Base-by-base conservation (phyloP, 2,329 filamentous ascomycete species). In the Fusarium oligoseptatum region DNA sequence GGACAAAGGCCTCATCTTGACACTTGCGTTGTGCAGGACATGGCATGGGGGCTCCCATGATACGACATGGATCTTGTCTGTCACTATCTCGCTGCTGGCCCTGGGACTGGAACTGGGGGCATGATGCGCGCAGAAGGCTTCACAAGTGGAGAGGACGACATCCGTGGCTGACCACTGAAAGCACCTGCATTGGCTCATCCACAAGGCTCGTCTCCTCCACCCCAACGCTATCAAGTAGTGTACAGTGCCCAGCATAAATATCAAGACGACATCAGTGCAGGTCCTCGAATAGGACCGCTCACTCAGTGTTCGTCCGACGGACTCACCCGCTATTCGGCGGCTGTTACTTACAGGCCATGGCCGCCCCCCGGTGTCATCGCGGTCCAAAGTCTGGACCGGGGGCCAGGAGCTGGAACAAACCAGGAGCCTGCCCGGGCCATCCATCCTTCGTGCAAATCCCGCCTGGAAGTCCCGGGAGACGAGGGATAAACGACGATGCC, bases 81-180 rank as follows among this genome's bases (percentile, higher is more conserved):
- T 68, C 29, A 71, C 60, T 48, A 76, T 74, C 67, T 50, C 36
- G 60, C 64, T 65, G 60, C 24, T 27, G 55, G 58, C 17, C 63
- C 39, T 48, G 60, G 27, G 68, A 66, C 62, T 68, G 61, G 36
- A 45, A 64, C 64, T 60, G 55, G 67, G 64, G 55, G 8, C 60
- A 60, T 60, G 43, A 64, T 58, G 60, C 50, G 32, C 34, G 34
- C 34, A 43, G 60, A 50, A 50, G 60, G 55, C 67, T 68, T 68
- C 24, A 27, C 24, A 34, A 62, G 72, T 75, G 72, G 72, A 70
- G 65, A 66, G 58, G 15, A 68, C 69, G 60, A 68, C 34, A 43
- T 50, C 55, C 67, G 48, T 58, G 55, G 65, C 72, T 74, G 71
- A 67, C 70, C 71, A 78, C 65, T 76, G 60, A 76, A 64, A 75